These are phyloP conservation scores for Acrocalymma vagum DNA, from an alignment of 2,329 filamentous ascomycete genomes.

Conservation along the genomic window DNA sequence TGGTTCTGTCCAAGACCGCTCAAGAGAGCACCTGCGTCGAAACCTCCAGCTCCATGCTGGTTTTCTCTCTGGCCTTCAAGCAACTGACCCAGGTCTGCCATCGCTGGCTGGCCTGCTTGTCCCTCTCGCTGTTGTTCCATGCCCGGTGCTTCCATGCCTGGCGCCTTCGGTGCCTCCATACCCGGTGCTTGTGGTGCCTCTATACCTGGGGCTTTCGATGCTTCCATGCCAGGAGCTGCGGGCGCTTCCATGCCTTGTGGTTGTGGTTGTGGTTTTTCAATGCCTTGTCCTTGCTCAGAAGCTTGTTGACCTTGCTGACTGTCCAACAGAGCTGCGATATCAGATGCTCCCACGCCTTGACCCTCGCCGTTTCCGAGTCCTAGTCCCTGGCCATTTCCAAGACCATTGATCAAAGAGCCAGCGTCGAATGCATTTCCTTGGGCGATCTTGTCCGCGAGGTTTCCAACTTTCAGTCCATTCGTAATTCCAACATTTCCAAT, in stretches of 20 bases:
- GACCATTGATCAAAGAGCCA: constrained; percentile 25
- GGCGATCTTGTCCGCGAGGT: constrained; percentile 20
- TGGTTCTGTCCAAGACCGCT: constrained; percentile 3
- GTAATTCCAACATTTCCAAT: constrained; percentile 14
- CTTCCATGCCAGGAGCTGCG: too few relatives aligned
- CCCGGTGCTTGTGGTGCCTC: too few relatives aligned
- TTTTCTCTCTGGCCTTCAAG: constrained; percentile 1
- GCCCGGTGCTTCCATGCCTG: too few relatives aligned
- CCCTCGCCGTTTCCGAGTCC: constrained; percentile 16
- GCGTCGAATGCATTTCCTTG: constrained; percentile 26
- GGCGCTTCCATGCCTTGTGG: too few relatives aligned
- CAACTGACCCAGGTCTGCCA: constrained; percentile 1
- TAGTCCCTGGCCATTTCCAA: constrained; percentile 15
- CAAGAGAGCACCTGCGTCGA: constrained; percentile 3
- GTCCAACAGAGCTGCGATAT: constrained; percentile 4
- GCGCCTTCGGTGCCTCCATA: too few relatives aligned
- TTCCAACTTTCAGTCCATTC: constrained; percentile 16
- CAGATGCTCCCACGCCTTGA: constrained; percentile 1
- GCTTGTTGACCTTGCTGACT: too few relatives aligned
- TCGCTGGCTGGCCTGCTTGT: constrained; percentile 1
- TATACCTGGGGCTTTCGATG: too few relatives aligned
- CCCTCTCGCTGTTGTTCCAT: constrained; percentile 1
- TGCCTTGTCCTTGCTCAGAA: constrained; percentile 4
- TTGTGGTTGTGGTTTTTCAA: too few relatives aligned
- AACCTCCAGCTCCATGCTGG: constrained; percentile 4